Percentiles rank a stretch among this genome's conserved stretches.
phyloP scores from a whole-genome alignment of 2,329 filamentous ascomycete species.

The Exophiala phaeomuriformis region DNA sequence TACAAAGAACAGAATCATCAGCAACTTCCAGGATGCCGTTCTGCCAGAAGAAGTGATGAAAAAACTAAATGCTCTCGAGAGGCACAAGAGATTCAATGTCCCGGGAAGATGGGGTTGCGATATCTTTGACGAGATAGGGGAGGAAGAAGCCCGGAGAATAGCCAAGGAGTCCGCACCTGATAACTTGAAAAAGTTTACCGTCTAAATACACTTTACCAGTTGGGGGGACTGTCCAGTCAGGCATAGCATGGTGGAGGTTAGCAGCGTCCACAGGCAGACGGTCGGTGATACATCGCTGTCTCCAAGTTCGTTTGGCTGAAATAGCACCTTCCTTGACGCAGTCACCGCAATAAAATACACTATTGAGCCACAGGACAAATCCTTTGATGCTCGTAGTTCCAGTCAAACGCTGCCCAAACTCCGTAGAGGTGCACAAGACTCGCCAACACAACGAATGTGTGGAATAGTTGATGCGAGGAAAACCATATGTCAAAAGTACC shows the following conservation, averaged over 20 bases:
- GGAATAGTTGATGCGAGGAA: slow-evolving; percentile 33
- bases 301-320: background rate
- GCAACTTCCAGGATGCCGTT: slow-evolving; percentile 41
- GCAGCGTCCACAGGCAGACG: no score
- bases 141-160: slow-evolving; percentile 29
- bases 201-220: background rate
- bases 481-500: slow-evolving; percentile 33
- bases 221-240: background rate
- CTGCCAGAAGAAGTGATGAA: slow-evolving; percentile 34
- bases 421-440: slow-evolving; percentile 37
- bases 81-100: slow-evolving; percentile 35
- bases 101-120: slow-evolving; percentile 34
- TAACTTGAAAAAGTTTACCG: slow-evolving; percentile 21
- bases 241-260: no score
- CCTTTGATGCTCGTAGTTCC: slow-evolving; percentile 28
- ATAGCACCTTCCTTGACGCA: background rate
- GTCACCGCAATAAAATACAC: background rate
- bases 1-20: slow-evolving; percentile 45
- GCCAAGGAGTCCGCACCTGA: slow-evolving; percentile 16
- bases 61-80: slow-evolving; percentile 32
- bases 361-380: slow-evolving; percentile 13
- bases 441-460: slow-evolving; percentile 36
- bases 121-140: slow-evolving; percentile 34
- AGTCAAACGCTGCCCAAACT: slow-evolving; percentile 31
- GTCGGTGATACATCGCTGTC: no score